A percentile compares a stretch with the other conserved stretches of the same genome.
These are phyloP conservation scores for Sclerotiophoma versabilis DNA, from an alignment of 2,329 filamentous ascomycete genomes.

Conservation along the genomic window DNA sequence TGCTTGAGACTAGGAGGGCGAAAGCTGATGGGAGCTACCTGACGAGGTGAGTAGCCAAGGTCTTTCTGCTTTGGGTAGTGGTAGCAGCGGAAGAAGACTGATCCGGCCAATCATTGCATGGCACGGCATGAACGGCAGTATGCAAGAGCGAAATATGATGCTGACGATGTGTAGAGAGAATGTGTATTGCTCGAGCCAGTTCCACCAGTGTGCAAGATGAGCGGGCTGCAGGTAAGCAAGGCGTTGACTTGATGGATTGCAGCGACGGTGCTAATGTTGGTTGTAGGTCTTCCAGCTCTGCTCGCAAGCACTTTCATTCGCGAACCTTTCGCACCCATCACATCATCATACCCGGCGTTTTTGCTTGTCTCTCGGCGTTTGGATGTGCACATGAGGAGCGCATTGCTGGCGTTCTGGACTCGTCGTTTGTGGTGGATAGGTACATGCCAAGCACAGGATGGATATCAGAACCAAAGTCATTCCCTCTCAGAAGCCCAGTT, in stretches of 20 bases:
- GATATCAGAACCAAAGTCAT: not conserved
- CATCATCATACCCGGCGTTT: not conserved
- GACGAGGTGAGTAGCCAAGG: constrained; percentile 42
- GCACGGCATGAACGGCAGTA: not conserved
- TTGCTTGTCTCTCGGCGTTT: not conserved
- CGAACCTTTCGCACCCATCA: not conserved
- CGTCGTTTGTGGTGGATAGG: not conserved
- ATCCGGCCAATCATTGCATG: not conserved
- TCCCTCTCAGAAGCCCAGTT: no score
- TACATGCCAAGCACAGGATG: not conserved
- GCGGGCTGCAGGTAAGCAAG: not conserved
- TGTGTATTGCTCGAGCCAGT: constrained; percentile 37
- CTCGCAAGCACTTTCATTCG: not conserved
- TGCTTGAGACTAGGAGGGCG: constrained; percentile 46
- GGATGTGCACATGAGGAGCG: not conserved
- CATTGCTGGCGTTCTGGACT: constrained; percentile 8
- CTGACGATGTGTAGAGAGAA: constrained; percentile 31
- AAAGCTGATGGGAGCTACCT: constrained; percentile 48
- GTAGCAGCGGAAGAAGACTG: constrained; percentile 7
- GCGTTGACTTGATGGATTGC: no score
- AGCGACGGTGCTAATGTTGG: not conserved
- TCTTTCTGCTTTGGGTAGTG: not conserved
- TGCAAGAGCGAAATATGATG: not conserved
- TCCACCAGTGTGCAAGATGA: constrained; percentile 36
- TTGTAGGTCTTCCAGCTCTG: not conserved